Percentiles rank a stretch among this genome's conserved stretches.
phyloP scores from a whole-genome alignment of 2,329 filamentous ascomycete species.

The Fusarium austroafricanum region DNA sequence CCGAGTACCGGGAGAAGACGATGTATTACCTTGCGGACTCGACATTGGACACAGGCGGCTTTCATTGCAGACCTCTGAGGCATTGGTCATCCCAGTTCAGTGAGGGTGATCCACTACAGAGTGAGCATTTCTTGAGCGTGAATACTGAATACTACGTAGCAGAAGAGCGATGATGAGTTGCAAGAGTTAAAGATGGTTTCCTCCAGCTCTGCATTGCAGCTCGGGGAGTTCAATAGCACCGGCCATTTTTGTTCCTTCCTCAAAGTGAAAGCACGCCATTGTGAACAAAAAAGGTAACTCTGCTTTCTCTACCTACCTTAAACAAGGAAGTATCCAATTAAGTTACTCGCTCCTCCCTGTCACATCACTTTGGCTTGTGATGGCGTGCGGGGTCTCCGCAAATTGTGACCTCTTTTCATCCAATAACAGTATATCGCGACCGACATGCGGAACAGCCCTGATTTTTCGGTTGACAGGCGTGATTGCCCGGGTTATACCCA shows the following conservation, averaged over 20 bases:
- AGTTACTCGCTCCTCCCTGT: slow-evolving; percentile 29
- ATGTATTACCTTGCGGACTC: slow-evolving; percentile 44
- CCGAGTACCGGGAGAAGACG: slow-evolving; percentile 33
- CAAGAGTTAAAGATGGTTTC: not conserved
- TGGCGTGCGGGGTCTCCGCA: slow-evolving; percentile 46
- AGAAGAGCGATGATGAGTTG: not conserved
- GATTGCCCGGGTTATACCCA: slow-evolving; percentile 19
- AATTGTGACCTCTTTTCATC: not conserved
- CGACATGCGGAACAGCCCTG: slow-evolving; percentile 25
- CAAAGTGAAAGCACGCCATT: slow-evolving; percentile 38
- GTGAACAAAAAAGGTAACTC: slow-evolving; percentile 3
- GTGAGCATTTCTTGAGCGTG: too few species aligned
- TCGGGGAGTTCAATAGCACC: not conserved
- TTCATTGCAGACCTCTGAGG: slow-evolving; percentile 31
- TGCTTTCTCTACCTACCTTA: not conserved
- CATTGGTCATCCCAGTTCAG: not conserved
- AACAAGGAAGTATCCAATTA: slow-evolving; percentile 34
- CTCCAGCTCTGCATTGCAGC: too few species aligned
- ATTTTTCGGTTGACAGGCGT: slow-evolving; percentile 6
- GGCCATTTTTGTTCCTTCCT: not conserved
- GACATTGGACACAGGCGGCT: slow-evolving; percentile 46
- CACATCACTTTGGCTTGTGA: slow-evolving; percentile 35
- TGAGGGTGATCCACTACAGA: too few species aligned
- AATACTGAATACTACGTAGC: too few species aligned
- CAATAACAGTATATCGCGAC: slow-evolving; percentile 29